Base-by-base conservation (phyloP, 2,329 filamentous ascomycete genomes). In the Calonectria multiphialidica region DNA sequence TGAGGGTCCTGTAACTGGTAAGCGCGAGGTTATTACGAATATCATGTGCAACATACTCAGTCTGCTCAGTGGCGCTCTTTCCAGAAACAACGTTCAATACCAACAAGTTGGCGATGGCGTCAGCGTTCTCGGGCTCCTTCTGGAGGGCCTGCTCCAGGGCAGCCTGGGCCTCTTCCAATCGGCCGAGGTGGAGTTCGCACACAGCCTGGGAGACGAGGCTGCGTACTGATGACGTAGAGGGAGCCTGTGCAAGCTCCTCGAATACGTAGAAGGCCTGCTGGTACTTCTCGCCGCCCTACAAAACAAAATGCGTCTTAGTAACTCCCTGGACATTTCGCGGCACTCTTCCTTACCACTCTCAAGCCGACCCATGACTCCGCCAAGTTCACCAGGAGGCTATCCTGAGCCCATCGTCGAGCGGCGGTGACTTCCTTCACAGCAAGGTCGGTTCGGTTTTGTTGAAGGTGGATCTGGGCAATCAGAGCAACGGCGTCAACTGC, bases 251-350 rank as follows among this genome's bases (percentile, higher is more conserved):
- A 61, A 98, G 91, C 84, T 99, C 97, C 85, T 98, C 96, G 81
- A 95, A 98, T 73, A 98, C 96, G 88, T 99, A 98, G 85, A 98
- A 98, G 21, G 96, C 93, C 81, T 97, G 94, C 81, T 98, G 97
- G 85, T 98, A 98, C 83, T 95, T 97, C 78, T 98, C 95, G 77
- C 96, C 96, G 81, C 96, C 96, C 93, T 98, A 8, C 5, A 8
- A 8, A 8, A 8, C 5, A 8, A 30, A 66, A 8, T 40, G n/a
- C 15, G 37, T 45, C 71, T 86, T 75, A 84, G 80, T 76, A 73
- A 61, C 55, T 18, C 50, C 10, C 15, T 47, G 8, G 55, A 23
- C 35, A 28, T 64, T 35, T 21, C 6, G 10, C 5, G 6, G 50
- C 1, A 21, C 7, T 16, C 16, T 8, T 53, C 40, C 82, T 74